Evolutionary conservation across 164 flowering plant species (phyloP).

Genomic region (Dillenia suffruticosa): DNA sequence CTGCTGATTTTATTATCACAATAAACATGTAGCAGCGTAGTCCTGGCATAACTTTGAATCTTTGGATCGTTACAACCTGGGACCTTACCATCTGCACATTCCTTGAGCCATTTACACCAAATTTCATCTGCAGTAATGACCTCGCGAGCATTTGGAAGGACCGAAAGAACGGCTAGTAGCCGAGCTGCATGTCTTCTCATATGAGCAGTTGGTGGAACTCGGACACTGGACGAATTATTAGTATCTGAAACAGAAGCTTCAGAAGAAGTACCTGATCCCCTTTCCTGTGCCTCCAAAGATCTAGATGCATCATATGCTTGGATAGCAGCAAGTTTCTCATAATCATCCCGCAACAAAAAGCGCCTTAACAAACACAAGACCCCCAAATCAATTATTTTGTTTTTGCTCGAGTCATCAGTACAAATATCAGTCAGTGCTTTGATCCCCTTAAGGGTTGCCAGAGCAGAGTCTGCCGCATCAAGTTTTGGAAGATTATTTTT

Average conservation of each 20-base stretch:
- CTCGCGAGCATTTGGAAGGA: slow-evolving; percentile 75
- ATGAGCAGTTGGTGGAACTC: slow-evolving; percentile 87
- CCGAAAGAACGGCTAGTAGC: slow-evolving; percentile 71
- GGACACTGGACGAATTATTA: slow-evolving; percentile 61
- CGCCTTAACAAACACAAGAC: slow-evolving; percentile 80
- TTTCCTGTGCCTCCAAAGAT: slow-evolving; percentile 49
- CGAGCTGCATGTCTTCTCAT: slow-evolving; percentile 93
- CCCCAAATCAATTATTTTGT: slow-evolving; percentile 65
- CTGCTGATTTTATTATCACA: slow-evolving; percentile 34
- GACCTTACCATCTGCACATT: slow-evolving; percentile 84
- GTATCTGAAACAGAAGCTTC: slow-evolving; percentile 32
- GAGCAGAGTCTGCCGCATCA: slow-evolving; percentile 85
- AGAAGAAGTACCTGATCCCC: slow-evolving; percentile 30
- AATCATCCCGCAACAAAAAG: slow-evolving; percentile 78
- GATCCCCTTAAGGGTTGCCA: slow-evolving; percentile 84
- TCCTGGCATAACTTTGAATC: slow-evolving; percentile 89
- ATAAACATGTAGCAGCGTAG: slow-evolving; percentile 61
- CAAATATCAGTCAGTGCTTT: slow-evolving; percentile 80
- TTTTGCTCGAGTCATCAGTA: slow-evolving; percentile 61
- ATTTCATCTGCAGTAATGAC: slow-evolving; percentile 49
- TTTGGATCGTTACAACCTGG: slow-evolving; percentile 88
- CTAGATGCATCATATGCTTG: slow-evolving; percentile 97
- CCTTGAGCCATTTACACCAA: slow-evolving; percentile 94
- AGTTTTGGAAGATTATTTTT: slow-evolving; percentile 54
- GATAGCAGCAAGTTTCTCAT: slow-evolving; percentile 87